Conservation (phyloP, 345 rosid genomes). For the rapeseed (Brassica napus) region Da-Ae NC_063441.1:1777501-1778000, state of each 20-base stretch:
- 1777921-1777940: constrained; percentile 84
- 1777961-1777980: constrained; percentile 56
- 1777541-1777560: constrained; percentile 91
- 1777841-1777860: neutral
- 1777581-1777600: constrained; percentile 53
- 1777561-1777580: constrained; percentile 93
- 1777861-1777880: constrained; percentile 81
- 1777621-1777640: constrained; percentile 6
- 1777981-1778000: neutral
- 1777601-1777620: neutral
- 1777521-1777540: constrained; percentile 87
- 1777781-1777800: constrained; percentile 3
- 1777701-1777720: constrained; percentile 81
- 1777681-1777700: constrained; percentile 98
- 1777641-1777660: neutral
- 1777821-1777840: neutral
- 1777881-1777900: constrained; percentile 98
- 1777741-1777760: constrained; percentile 78
- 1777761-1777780: constrained; percentile 1
- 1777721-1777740: constrained; percentile 95
- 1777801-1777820: neutral
- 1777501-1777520: constrained; percentile 94
- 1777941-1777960: constrained; percentile 95
- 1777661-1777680: constrained; percentile 81
- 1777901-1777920: constrained; percentile 88